Evolutionary conservation across 1,139 yeast species (phyloP).

Genomic region (Pichia sp.): DNA sequence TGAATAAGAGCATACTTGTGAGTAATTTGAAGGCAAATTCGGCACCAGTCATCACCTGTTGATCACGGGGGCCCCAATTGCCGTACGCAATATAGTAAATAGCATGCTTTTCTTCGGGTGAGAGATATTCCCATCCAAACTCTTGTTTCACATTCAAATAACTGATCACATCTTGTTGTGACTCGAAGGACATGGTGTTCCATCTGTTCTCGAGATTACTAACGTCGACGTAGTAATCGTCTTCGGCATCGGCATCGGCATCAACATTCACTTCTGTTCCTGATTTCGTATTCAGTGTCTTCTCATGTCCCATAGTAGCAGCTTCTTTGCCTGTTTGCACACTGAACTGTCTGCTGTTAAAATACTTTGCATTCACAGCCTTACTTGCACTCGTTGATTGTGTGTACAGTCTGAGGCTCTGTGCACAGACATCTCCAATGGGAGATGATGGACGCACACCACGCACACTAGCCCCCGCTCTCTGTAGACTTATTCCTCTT

Average conservation of each 20-base stretch:
- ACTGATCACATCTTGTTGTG: constrained; percentile 52
- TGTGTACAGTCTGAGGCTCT: too few species aligned
- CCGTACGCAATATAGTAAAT: constrained; percentile 55
- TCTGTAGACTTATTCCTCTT: too few species aligned
- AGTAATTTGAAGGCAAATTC: constrained; percentile 27
- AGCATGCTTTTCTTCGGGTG: constrained; percentile 48
- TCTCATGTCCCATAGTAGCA: too few species aligned
- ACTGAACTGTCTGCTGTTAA: too few species aligned
- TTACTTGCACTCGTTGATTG: too few species aligned
- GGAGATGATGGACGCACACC: too few species aligned
- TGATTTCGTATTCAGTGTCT: background rate
- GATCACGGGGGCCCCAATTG: constrained; percentile 52
- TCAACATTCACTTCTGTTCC: constrained; percentile 1
- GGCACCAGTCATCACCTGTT: constrained; percentile 20
- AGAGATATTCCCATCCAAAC: constrained; percentile 51
- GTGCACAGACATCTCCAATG: too few species aligned
- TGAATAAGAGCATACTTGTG: constrained; percentile 26
- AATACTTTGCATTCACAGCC: too few species aligned
- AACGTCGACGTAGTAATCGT: constrained; percentile 29
- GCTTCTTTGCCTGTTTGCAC: too few species aligned
- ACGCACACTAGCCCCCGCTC: too few species aligned
- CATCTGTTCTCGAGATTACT: constrained; percentile 46
- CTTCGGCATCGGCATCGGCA: constrained; percentile 14
- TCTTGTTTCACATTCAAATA: constrained; percentile 50
- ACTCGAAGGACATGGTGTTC: constrained; percentile 48